Base-by-base conservation (phyloP, 768 basidiomycete genomes). In the Agaricus bisporus region DNA sequence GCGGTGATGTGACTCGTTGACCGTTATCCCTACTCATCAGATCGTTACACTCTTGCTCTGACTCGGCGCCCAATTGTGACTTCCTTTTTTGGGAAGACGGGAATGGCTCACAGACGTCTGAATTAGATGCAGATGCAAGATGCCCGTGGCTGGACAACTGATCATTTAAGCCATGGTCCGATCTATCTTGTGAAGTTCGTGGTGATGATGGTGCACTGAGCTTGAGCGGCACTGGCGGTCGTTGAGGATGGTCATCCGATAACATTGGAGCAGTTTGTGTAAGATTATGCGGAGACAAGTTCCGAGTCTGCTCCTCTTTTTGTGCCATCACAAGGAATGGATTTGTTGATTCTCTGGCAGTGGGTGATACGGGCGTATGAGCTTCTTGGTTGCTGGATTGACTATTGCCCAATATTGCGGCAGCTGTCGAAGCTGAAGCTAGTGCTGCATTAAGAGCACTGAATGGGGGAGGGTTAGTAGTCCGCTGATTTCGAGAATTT, bases 71-170 rank as follows among this genome's bases (percentile, higher is more conserved):
- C 32, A 54, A 49, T 54, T 59, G 26, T 25, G 50, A 48, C 56
- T 54, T 32, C 28, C 64, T 63, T 57, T 58, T 58, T 48, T 57
- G 49, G 37, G 61, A 52, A 42, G 46, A 29, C 32, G 32, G 20
- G 7, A 48, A 36, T n/a, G 72, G 74, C 58, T 71, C 72, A 59
- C 69, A 68, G 20, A 66, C 50, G 17, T 66, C 62, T 2, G 73
- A 76, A 45, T 75, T 76, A 4, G 73, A 73, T 26, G 76, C 74
- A 48, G 79, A 78, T 38, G 72, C 72, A 37, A 77, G 64, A 44
- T 68, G 64, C 51, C 73, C 74, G 60, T 76, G 79, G 53, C 67
- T 63, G 41, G 64, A 56, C 25, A 66, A 61, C 15, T 56, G 37
- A 36, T 54, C 35, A 26, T 52, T 37, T 35, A 45, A 52, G 35